Evolutionary conservation across 352 stramenopile species (phyloP).

Genomic region (Saprolegnia diclina): DNA sequence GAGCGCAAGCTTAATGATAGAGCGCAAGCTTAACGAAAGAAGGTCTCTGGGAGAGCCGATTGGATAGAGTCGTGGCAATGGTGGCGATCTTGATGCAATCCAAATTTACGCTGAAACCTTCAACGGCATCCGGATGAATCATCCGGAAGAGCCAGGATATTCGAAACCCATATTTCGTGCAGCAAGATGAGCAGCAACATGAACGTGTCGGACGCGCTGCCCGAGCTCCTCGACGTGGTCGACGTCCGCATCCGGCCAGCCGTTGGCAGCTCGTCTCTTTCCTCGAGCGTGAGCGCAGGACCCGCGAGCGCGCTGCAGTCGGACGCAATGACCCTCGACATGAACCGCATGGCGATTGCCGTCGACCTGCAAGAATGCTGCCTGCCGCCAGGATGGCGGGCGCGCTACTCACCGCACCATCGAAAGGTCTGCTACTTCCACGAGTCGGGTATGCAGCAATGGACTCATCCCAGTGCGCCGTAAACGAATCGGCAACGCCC

Average conservation of each 20-base stretch:
- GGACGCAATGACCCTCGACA: conserved; percentile 16
- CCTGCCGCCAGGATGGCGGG: conserved; percentile 21
- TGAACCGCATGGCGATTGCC: conserved; percentile 18
- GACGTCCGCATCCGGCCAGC: conserved; percentile 16
- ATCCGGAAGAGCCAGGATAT: neutral
- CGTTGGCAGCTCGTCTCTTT: neutral
- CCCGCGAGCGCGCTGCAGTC: conserved; percentile 8
- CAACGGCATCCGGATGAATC: too few relatives aligned
- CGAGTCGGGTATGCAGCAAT: conserved; percentile 11
- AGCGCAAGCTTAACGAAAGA: too few relatives aligned
- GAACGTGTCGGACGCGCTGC: neutral
- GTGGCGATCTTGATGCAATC: too few relatives aligned
- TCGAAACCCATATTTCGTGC: neutral
- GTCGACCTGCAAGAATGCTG: conserved; percentile 22
- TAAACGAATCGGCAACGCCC: neutral
- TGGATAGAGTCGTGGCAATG: too few relatives aligned
- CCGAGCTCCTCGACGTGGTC: conserved; percentile 13
- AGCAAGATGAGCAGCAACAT: neutral
- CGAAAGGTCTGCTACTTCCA: conserved; percentile 21
- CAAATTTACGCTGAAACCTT: too few relatives aligned
- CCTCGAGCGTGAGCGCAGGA: neutral
- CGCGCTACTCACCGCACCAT: conserved; percentile 14
- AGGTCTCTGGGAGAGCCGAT: too few relatives aligned
- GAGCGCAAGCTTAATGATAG: too few relatives aligned
- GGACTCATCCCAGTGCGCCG: conserved; percentile 15